Conservation (phyloP, 2,329 filamentous ascomycete genomes). For the Hypoxylon sp. region DNA sequence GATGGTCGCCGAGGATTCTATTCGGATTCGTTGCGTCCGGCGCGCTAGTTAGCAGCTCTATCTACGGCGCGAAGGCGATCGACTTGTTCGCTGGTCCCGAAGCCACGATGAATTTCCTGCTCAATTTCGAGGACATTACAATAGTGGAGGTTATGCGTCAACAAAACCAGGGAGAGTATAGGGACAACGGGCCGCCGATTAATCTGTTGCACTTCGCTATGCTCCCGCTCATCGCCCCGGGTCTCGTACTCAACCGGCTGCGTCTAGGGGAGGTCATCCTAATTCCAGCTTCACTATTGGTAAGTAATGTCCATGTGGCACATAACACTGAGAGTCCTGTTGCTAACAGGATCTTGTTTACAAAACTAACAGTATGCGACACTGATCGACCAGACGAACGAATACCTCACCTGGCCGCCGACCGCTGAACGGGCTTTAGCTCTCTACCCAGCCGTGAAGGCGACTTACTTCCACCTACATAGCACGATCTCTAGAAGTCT, state of each 20-base stretch:
- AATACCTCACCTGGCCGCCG: slow-evolving; percentile 68
- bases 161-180: not conserved
- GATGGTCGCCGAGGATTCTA: slow-evolving; percentile 74
- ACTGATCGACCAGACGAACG: slow-evolving; percentile 61
- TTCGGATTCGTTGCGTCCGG: slow-evolving; percentile 70
- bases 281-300: slow-evolving; percentile 53
- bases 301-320: slow-evolving; percentile 37
- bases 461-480: slow-evolving; percentile 63
- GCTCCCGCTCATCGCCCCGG: slow-evolving; percentile 76
- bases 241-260: slow-evolving; percentile 77
- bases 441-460: slow-evolving; percentile 62
- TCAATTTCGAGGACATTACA: slow-evolving; percentile 36
- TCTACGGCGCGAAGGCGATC: slow-evolving; percentile 68
- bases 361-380: slow-evolving; percentile 61
- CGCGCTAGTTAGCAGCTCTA: slow-evolving; percentile 66
- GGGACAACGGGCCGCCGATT: slow-evolving; percentile 23
- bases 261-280: slow-evolving; percentile 68
- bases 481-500: slow-evolving; percentile 62
- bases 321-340: not conserved
- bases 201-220: slow-evolving; percentile 48
- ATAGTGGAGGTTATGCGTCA: slow-evolving; percentile 32
- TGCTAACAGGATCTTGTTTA: slow-evolving; percentile 14
- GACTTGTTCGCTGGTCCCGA: slow-evolving; percentile 67
- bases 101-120: slow-evolving; percentile 60
- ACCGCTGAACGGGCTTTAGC: slow-evolving; percentile 67